phyloP scores from a whole-genome alignment of 2,329 filamentous ascomycete species.

The Trichocomaceae sp. region DNA sequence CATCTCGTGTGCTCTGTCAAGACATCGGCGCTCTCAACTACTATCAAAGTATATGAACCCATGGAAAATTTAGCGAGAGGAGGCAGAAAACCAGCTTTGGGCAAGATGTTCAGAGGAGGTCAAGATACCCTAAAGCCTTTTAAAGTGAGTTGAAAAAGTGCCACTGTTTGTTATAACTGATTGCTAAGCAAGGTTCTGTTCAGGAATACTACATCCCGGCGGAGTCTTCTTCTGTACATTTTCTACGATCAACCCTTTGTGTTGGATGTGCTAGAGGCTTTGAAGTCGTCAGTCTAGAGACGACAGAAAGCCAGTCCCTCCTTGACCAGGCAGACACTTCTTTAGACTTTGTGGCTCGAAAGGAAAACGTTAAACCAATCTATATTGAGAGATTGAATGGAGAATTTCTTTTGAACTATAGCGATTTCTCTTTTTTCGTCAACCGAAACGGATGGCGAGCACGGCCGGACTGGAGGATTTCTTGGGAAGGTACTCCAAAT shows the following conservation, averaged over 20 bases:
- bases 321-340: conserved; percentile 97
- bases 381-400: conserved; percentile 96
- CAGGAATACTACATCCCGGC: conserved; percentile 96
- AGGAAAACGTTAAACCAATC: conserved; percentile 88
- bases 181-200: conserved; percentile 16
- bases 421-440: conserved; percentile 98
- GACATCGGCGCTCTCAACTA: conserved; percentile 84
- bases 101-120: conserved; percentile 88
- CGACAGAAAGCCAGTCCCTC: conserved; percentile 93
- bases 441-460: conserved; percentile 98
- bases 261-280: conserved; percentile 94
- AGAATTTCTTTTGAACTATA: conserved; percentile 96
- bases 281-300: conserved; percentile 93
- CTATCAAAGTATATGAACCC: conserved; percentile 98
- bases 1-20: conserved; percentile 96
- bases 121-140: conserved; percentile 95
- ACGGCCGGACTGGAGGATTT: conserved; percentile 90
- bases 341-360: conserved; percentile 89
- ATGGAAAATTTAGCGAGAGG: conserved; percentile 90
- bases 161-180: conserved; percentile 2
- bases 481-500: conserved; percentile 91
- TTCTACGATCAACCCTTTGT: conserved; percentile 91
- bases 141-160: conserved; percentile 49
- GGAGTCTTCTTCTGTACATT: conserved; percentile 97
- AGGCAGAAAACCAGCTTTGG: conserved; percentile 91